Evolutionary conservation across 2,329 filamentous ascomycete genomes (phyloP).

Genomic region (Fusarium albosuccineum): DNA sequence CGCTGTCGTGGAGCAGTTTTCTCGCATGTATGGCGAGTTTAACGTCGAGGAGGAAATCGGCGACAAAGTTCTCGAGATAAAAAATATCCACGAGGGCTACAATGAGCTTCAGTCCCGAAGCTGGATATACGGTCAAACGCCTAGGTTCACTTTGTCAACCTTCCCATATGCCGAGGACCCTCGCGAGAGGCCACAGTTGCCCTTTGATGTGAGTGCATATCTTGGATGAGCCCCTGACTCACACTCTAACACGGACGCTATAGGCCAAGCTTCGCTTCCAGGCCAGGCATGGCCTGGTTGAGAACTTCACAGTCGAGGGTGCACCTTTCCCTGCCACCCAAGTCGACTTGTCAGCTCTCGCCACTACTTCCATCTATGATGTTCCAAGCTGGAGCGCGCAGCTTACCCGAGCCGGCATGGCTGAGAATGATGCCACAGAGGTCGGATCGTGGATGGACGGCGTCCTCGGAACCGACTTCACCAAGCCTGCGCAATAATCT

Average conservation of each 20-base stretch:
- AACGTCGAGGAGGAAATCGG: constrained; percentile 59
- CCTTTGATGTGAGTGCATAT: constrained; percentile 57
- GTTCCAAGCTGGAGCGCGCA: constrained; percentile 45
- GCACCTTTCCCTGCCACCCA: constrained; percentile 19
- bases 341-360: constrained; percentile 30
- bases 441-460: constrained; percentile 50
- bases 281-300: constrained; percentile 54
- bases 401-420: constrained; percentile 45
- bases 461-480: constrained; percentile 50
- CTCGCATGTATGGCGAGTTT: constrained; percentile 69
- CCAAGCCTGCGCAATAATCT: constrained; percentile 36
- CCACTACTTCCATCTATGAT: constrained; percentile 39
- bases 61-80: constrained; percentile 62
- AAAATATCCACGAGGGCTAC: constrained; percentile 59
- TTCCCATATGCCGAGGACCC: constrained; percentile 70
- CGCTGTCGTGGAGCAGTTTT: constrained; percentile 75
- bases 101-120: constrained; percentile 65
- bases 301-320: constrained; percentile 49
- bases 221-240: neutral
- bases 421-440: constrained; percentile 35
- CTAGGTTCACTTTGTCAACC: constrained; percentile 80
- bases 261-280: constrained; percentile 54
- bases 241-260: constrained; percentile 7
- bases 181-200: constrained; percentile 65
- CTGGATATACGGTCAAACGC: constrained; percentile 90